These are phyloP conservation scores for Colletotrichum magnum DNA, from an alignment of 2,329 filamentous ascomycete genomes.

Conservation along the genomic window DNA sequence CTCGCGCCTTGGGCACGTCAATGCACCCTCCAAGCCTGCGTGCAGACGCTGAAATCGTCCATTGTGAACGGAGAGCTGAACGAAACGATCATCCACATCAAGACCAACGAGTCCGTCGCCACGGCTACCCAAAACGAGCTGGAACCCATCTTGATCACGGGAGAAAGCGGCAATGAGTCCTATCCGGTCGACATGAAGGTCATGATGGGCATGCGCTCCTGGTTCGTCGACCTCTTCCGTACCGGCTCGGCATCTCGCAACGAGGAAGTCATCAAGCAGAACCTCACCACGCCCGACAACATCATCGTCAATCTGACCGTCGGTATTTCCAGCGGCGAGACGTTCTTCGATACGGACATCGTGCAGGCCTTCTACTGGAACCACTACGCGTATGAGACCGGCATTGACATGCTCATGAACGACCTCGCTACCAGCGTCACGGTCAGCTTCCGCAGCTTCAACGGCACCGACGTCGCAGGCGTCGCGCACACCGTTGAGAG, in stretches of 20 bases:
- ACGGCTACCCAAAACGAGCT: conserved; percentile 29
- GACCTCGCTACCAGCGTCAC: conserved; percentile 53
- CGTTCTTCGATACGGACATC: conserved; percentile 53
- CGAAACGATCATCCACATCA: conserved; percentile 43
- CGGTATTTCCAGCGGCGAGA: conserved; percentile 50
- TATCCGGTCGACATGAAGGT: conserved; percentile 48
- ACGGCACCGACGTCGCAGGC: conserved; percentile 48
- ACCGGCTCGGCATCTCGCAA: conserved; percentile 48
- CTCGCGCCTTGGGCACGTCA: conserved; percentile 49
- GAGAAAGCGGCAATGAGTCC: conserved; percentile 22
- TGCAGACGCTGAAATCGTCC: conserved; percentile 47
- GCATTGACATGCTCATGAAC: conserved; percentile 51
- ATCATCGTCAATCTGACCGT: conserved; percentile 51
- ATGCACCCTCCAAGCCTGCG: conserved; percentile 48
- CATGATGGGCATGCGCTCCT: conserved; percentile 49
- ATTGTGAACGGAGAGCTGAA: conserved; percentile 47
- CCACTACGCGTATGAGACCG: conserved; percentile 53
- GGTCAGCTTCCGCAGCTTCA: conserved; percentile 50
- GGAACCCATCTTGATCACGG: conserved; percentile 43
- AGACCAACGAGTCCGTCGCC: conserved; percentile 47
- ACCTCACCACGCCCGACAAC: conserved; percentile 43
- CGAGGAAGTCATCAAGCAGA: conserved; percentile 45
- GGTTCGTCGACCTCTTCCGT: conserved; percentile 49
- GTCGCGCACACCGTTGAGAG: conserved; percentile 47
- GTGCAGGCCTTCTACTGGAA: conserved; percentile 57